A percentile compares a stretch with the other conserved stretches of the same genome.
phyloP scores from a whole-genome alignment of 2,329 filamentous ascomycete species.

The Ophiocordyceps camponoti-floridani region DNA sequence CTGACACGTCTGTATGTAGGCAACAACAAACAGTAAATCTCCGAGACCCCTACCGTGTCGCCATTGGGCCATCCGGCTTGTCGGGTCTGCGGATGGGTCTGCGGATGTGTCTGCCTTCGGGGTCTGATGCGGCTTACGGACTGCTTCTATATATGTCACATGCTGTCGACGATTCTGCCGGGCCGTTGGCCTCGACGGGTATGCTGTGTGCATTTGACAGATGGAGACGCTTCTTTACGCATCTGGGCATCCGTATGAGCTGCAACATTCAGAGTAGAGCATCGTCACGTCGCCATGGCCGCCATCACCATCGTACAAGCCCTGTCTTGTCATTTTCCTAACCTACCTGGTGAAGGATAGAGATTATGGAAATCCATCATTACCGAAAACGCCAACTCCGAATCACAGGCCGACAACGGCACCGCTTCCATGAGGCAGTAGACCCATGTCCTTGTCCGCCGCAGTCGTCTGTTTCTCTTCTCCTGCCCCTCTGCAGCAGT shows the following conservation, averaged over 20 bases:
- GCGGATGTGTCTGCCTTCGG: no score
- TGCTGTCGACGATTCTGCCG: no score
- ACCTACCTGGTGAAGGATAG: neutral
- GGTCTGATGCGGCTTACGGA: no score
- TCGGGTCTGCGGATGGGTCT: conserved; percentile 4
- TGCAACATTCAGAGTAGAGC: no score
- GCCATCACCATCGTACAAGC: neutral
- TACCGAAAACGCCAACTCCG: neutral
- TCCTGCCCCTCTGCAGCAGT: neutral
- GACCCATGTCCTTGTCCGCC: neutral
- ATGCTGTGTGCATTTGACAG: no score
- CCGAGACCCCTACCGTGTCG: neutral
- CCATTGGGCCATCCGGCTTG: conserved; percentile 7
- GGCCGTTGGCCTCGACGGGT: no score
- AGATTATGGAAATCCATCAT: neutral
- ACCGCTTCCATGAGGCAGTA: neutral
- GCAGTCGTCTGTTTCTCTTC: neutral
- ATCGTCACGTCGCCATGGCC: no score
- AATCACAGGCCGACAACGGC: neutral
- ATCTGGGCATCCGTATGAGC: no score
- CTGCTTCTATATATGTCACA: no score
- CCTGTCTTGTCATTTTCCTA: neutral
- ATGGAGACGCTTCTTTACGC: no score
- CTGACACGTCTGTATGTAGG: no score
- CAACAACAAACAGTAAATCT: neutral